A percentile compares a stretch with the other conserved stretches of the same genome.
Evolutionary conservation across 2,329 filamentous ascomycete species (phyloP).

Genomic region (Chaetomiaceae sp.): DNA sequence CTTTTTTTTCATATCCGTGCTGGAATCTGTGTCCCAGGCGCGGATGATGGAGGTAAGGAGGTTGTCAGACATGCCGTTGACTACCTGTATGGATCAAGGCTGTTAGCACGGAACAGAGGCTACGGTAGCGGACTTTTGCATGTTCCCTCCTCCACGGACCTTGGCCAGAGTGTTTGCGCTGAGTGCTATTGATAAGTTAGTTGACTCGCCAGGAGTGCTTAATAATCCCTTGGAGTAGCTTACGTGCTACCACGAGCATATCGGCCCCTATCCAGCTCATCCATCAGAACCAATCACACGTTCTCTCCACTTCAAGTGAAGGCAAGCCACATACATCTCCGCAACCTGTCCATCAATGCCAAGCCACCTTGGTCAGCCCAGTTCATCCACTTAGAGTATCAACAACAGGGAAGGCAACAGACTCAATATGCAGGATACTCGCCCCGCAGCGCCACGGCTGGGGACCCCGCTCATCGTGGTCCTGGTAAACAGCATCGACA

Average conservation of each 20-base stretch:
- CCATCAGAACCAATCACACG: not conserved
- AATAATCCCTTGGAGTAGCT: too few relatives aligned
- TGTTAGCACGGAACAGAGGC: too few relatives aligned
- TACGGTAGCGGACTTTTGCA: not conserved
- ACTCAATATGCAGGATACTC: conserved; percentile 85
- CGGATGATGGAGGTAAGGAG: conserved; percentile 67
- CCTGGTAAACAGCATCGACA: conserved; percentile 75
- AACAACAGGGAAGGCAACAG: conserved; percentile 20
- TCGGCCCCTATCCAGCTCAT: conserved; percentile 21
- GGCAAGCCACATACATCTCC: conserved; percentile 19
- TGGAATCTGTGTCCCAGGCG: conserved; percentile 70
- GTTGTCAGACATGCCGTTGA: conserved; percentile 70
- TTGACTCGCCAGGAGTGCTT: too few relatives aligned
- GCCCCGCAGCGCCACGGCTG: conserved; percentile 71
- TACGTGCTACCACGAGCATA: conserved; percentile 25
- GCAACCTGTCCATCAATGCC: too few relatives aligned
- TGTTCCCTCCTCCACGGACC: too few relatives aligned
- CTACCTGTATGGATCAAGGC: conserved; percentile 42
- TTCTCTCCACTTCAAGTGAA: too few relatives aligned
- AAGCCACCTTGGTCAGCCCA: too few relatives aligned
- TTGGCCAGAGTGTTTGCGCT: conserved; percentile 85
- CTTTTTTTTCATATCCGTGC: conserved; percentile 24
- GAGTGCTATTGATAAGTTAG: conserved; percentile 41
- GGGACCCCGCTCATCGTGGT: conserved; percentile 75
- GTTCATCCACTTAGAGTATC: not conserved